Conservation (phyloP, 495 filamentous ascomycete genomes). For the Jackrogersella minutella region DNA sequence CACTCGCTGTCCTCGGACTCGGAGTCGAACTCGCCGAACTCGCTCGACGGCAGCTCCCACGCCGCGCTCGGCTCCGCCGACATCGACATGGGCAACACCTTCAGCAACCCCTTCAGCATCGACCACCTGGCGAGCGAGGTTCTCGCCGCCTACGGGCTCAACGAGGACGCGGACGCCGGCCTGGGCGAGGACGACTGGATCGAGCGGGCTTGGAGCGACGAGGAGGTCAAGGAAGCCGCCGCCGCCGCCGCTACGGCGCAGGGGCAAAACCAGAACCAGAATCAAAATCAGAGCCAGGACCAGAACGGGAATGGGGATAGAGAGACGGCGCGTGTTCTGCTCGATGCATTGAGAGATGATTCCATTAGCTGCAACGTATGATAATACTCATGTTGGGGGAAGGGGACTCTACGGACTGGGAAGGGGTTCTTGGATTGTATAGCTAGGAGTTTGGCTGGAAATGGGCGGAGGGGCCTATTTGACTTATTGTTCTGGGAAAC, state of each 20-base stretch:
- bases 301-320: conserved; percentile 19
- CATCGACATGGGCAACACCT: conserved; percentile 31
- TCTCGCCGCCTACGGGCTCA: conserved; percentile 29
- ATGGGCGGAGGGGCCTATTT: not conserved
- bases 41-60: conserved; percentile 7
- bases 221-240: conserved; percentile 27
- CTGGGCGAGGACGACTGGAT: conserved; percentile 42
- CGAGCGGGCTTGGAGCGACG: conserved; percentile 38
- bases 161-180: conserved; percentile 16
- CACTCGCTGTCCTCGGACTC: conserved; percentile 43
- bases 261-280: not conserved
- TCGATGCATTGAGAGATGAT: conserved; percentile 39
- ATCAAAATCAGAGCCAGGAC: too few relatives aligned
- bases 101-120: conserved; percentile 15
- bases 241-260: not conserved
- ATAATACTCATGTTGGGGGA: too few relatives aligned
- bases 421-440: conserved; percentile 9
- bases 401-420: not conserved
- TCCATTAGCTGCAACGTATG: conserved; percentile 26
- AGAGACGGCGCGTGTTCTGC: conserved; percentile 40
- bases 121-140: conserved; percentile 34
- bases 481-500: not conserved
- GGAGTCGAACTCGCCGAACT: conserved; percentile 40
- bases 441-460: not conserved
- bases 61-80: not conserved